These are phyloP conservation scores for Picea glauca DNA, from an alignment of 75 land plant species.

Conservation along the genomic window DNA sequence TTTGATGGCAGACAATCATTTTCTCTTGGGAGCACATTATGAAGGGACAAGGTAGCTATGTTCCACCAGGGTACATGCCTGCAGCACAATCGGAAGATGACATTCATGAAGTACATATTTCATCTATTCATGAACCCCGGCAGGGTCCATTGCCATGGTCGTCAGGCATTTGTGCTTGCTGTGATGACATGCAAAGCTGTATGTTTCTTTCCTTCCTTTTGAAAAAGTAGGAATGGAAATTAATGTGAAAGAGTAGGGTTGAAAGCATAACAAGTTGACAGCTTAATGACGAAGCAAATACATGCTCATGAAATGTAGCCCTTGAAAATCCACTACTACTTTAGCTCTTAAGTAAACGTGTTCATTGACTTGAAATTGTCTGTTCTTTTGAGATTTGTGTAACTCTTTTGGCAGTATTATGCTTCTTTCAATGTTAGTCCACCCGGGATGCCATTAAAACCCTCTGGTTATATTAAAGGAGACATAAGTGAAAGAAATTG, in stretches of 20 bases:
- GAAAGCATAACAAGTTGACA: background rate
- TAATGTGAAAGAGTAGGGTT: background rate
- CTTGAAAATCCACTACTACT: background rate
- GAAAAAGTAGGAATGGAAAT: background rate
- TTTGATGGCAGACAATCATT: conserved; percentile 1
- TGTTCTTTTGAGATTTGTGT: too few species aligned
- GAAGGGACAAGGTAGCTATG: conserved; percentile 32
- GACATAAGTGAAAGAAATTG: too few species aligned
- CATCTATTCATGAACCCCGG: background rate
- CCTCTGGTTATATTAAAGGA: too few species aligned
- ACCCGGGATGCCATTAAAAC: too few species aligned
- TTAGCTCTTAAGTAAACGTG: background rate
- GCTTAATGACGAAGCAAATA: background rate
- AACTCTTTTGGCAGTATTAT: too few species aligned
- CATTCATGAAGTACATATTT: conserved; percentile 1
- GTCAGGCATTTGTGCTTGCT: conserved; percentile 93
- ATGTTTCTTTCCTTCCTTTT: conserved; percentile 18
- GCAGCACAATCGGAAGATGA: conserved; percentile 42
- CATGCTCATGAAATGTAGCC: background rate
- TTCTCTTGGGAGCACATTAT: conserved; percentile 6
- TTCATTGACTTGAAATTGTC: too few species aligned
- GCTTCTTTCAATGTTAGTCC: too few species aligned
- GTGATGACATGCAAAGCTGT: conserved; percentile 88
- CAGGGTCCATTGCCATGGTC: conserved; percentile 54
- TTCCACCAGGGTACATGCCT: conserved; percentile 56